Conservation (phyloP, 768 basidiomycete genomes). For the Pleurotus tuoliensis region DNA sequence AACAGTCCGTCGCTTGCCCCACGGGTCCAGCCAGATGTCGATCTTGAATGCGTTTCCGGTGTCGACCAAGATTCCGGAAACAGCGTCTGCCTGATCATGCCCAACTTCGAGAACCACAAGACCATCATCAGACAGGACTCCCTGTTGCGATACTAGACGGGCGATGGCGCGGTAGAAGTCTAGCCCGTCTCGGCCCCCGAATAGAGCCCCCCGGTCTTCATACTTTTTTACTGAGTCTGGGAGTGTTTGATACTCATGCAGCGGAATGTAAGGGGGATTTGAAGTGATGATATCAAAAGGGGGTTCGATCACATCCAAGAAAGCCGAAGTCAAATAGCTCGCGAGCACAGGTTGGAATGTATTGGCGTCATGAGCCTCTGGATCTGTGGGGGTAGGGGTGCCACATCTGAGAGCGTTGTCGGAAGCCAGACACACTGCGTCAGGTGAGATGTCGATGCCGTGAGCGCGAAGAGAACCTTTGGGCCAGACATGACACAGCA, state of each 20-base stretch:
- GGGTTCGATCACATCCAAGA: constrained; percentile 32
- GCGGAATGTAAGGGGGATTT: constrained; percentile 86
- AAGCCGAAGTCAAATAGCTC: constrained; percentile 41
- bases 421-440: constrained; percentile 50
- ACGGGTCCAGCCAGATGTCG: constrained; percentile 80
- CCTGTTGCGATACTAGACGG: constrained; percentile 45
- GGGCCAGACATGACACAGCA: constrained; percentile 68
- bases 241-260: constrained; percentile 56
- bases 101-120: constrained; percentile 80
- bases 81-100: constrained; percentile 60
- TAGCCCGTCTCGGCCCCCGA: constrained; percentile 58
- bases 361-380: constrained; percentile 23
- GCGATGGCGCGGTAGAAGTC: constrained; percentile 74
- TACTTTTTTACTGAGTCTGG: constrained; percentile 67
- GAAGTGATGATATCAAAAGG: constrained; percentile 79
- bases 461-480: constrained; percentile 48
- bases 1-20: constrained; percentile 71
- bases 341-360: constrained; percentile 37
- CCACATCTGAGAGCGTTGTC: constrained; percentile 44
- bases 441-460: constrained; percentile 65
- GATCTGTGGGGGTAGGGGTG: constrained; percentile 25
- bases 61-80: constrained; percentile 51
- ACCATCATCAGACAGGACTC: constrained; percentile 49
- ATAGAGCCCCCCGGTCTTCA: constrained; percentile 80
- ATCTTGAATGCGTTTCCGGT: constrained; percentile 43